Conservation (phyloP, 345 rosid species). For the Brassica rapa region DNA sequence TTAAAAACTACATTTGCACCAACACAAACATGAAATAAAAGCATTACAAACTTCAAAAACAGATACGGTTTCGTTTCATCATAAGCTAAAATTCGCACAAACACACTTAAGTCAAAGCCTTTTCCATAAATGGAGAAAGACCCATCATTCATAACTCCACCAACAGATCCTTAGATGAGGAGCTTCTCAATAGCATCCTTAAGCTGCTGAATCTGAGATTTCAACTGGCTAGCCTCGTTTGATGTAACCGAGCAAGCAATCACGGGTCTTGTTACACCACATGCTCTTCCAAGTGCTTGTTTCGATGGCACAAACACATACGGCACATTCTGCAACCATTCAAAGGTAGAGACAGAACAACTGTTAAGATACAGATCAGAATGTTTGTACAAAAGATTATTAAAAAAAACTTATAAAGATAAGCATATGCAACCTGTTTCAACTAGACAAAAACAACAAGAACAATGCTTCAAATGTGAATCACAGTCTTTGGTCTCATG, state of each 20-base stretch:
- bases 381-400: no score
- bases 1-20: slow-evolving; percentile 15
- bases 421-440: no score
- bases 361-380: no score
- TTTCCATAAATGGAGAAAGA: slow-evolving; percentile 47
- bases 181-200: slow-evolving; percentile 98
- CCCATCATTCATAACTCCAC: slow-evolving; percentile 65
- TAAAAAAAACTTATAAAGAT: no score
- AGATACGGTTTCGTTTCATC: neutral
- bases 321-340: slow-evolving; percentile 74
- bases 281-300: slow-evolving; percentile 91
- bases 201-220: slow-evolving; percentile 77
- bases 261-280: slow-evolving; percentile 93
- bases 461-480: neutral
- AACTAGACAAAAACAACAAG: neutral
- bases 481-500: neutral
- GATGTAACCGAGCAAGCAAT: slow-evolving; percentile 87
- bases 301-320: slow-evolving; percentile 95
- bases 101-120: slow-evolving; percentile 42
- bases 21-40: slow-evolving; percentile 16
- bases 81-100: slow-evolving; percentile 1
- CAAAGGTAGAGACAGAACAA: neutral
- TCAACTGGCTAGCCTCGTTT: slow-evolving; percentile 90
- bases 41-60: slow-evolving; percentile 4
- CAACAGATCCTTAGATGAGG: slow-evolving; percentile 50